Evolutionary conservation across 2,329 filamentous ascomycete genomes (phyloP), one percentile per base, ranked within the genome.

Genomic region (Penicillium sp.): DNA sequence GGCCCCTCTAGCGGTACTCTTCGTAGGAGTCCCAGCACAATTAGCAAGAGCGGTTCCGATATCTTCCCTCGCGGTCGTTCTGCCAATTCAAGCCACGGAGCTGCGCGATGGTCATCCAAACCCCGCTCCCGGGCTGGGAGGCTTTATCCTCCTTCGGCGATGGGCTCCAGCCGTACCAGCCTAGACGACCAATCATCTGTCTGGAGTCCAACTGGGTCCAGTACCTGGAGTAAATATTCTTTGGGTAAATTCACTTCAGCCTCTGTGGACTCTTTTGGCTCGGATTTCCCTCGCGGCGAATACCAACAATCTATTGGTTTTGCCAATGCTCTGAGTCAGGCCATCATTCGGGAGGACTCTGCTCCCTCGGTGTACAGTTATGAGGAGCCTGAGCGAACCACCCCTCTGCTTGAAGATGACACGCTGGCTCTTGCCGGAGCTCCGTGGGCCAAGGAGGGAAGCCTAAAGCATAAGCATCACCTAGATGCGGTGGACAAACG

Each of bases 361-460:
- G 81, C 82, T 11, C 80, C 80, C 40, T 76, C 79, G 1, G 75
- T 79, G 63, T 76, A 62, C 75, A 68, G 79, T 78, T 63, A 78
- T 61, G 87, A 88, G 64, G 85, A 87, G 31, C 83, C 85, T 43
- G 75, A 85, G 34, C 80, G 80, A 46, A 78, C 78, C 1, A 79
- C 83, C 5, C 85, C 88, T 26, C 78, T 97, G 10, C 84, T 97
- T 0, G 93, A 97, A 67, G 94, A 97, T 67, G 94, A 99, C 68
- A 91, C 89, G 0, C 82, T 99, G 13, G 92, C 96, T 69, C 85
- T 99, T 38, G 86, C 89, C 11, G 94, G 94, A 24, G 90, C 94
- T n/a, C 94, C 94, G 0, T 99, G 94, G 94, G 88, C 95, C 29
- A 99, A 99, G 76, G 94, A 99, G 75, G 94, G 94, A 60, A 90